phyloP scores from a whole-genome alignment of 768 basidiomycete species.

The Agaricus sinodeliciosus region DNA sequence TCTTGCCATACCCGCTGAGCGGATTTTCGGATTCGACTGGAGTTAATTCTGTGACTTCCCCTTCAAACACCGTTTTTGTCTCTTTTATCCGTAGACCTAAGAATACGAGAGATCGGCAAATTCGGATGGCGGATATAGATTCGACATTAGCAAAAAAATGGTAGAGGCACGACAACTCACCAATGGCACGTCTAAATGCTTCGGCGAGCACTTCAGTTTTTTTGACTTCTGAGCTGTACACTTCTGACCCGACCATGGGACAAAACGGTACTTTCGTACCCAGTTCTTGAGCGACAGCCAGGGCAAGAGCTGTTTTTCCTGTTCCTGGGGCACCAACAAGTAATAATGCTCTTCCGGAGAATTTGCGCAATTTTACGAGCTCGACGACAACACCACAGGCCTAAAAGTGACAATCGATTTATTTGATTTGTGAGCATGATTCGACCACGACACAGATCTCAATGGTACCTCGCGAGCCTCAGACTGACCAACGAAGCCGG shows the following conservation, averaged over 20 bases:
- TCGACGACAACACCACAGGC: slow-evolving; percentile 90
- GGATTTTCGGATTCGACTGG: slow-evolving; percentile 97
- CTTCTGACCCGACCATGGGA: slow-evolving; percentile 97
- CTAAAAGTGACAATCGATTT: slow-evolving; percentile 28
- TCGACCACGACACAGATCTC: neutral
- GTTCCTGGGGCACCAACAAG: slow-evolving; percentile 96
- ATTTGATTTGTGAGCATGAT: neutral
- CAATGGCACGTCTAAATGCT: slow-evolving; percentile 91
- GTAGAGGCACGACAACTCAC: slow-evolving; percentile 37
- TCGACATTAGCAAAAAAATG: neutral
- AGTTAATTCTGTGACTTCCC: slow-evolving; percentile 95
- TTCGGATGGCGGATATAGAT: neutral
- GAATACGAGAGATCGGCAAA: slow-evolving; percentile 7
- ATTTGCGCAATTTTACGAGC: slow-evolving; percentile 85
- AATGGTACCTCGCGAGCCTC: slow-evolving; percentile 79
- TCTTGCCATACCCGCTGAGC: slow-evolving; percentile 95
- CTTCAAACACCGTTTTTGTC: slow-evolving; percentile 98
- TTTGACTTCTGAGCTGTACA: slow-evolving; percentile 95
- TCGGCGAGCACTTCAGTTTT: slow-evolving; percentile 98
- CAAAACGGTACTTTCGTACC: slow-evolving; percentile 96
- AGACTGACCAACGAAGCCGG: slow-evolving; percentile 88
- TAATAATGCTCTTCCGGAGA: slow-evolving; percentile 87
- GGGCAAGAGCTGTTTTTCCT: slow-evolving; percentile 93
- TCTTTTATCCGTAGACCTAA: slow-evolving; percentile 96
- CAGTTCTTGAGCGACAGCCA: slow-evolving; percentile 94